phyloP scores from a whole-genome alignment of 2,329 filamentous ascomycete genomes.

The Alternaria rosae region DNA sequence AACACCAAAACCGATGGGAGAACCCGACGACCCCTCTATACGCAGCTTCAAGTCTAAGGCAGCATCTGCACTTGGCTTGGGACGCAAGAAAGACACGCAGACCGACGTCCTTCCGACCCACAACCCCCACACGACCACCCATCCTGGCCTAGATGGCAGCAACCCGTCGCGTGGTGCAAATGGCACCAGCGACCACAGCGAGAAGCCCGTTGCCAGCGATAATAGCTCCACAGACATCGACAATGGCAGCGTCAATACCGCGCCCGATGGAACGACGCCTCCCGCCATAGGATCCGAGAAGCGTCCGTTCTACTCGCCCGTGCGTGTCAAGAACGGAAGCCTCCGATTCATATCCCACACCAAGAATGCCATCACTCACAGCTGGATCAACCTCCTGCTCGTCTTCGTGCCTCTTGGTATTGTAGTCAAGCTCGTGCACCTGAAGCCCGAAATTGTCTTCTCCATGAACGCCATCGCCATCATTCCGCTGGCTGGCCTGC shows the following conservation, averaged over 20 bases:
- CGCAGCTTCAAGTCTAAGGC: slow-evolving; percentile 61
- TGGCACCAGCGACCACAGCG: slow-evolving; percentile 20
- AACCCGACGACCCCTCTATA: slow-evolving; percentile 61
- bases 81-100: slow-evolving; percentile 44
- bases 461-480: slow-evolving; percentile 61
- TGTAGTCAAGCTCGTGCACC: slow-evolving; percentile 59
- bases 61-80: slow-evolving; percentile 55
- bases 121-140: slow-evolving; percentile 26
- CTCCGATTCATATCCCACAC: slow-evolving; percentile 62
- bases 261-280: slow-evolving; percentile 60
- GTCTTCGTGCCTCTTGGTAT: slow-evolving; percentile 83
- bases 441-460: slow-evolving; percentile 57
- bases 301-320: slow-evolving; percentile 52
- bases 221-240: slow-evolving; percentile 22
- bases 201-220: slow-evolving; percentile 28
- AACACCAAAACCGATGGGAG: slow-evolving; percentile 59
- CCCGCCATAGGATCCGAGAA: slow-evolving; percentile 59
- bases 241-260: slow-evolving; percentile 52
- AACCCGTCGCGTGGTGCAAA: not conserved
- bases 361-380: slow-evolving; percentile 70
- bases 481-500: slow-evolving; percentile 58
- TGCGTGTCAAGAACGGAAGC: slow-evolving; percentile 60
- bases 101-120: slow-evolving; percentile 39
- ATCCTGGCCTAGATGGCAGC: slow-evolving; percentile 22
- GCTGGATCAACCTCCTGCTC: slow-evolving; percentile 79